Conservation (phyloP, 352 stramenopile genomes). For the Discostella stelligera region DNA sequence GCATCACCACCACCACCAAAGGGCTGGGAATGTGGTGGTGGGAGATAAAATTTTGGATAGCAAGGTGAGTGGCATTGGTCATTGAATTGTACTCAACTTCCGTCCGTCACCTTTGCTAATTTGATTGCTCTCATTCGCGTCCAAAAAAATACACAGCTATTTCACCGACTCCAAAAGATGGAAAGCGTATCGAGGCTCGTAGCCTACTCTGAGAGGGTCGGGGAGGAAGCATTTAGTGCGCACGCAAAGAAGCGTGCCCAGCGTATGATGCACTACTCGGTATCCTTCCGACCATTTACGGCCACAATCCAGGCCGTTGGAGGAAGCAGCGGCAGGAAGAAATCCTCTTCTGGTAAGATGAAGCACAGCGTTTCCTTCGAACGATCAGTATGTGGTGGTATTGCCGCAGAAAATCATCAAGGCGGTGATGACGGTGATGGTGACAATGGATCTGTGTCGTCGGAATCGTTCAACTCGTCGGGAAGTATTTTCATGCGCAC, state of each 20-base stretch:
- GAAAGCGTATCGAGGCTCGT: slow-evolving; percentile 70
- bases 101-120: too few species aligned
- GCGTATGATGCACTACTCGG: slow-evolving; percentile 82
- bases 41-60: slow-evolving; percentile 40
- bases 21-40: slow-evolving; percentile 5
- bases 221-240: slow-evolving; percentile 64
- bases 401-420: not conserved
- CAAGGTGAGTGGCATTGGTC: slow-evolving; percentile 31
- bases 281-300: slow-evolving; percentile 77
- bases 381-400: not conserved
- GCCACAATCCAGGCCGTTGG: slow-evolving; percentile 62
- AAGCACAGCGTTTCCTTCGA: slow-evolving; percentile 41
- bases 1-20: not conserved
- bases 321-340: slow-evolving; percentile 6
- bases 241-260: slow-evolving; percentile 70
- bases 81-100: too few species aligned
- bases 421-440: slow-evolving; percentile 6
- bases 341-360: slow-evolving; percentile 6
- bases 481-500: slow-evolving; percentile 84
- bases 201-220: slow-evolving; percentile 63
- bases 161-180: slow-evolving; percentile 68
- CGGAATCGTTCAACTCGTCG: slow-evolving; percentile 28
- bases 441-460: slow-evolving; percentile 40
- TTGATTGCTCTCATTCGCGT: slow-evolving; percentile 1
- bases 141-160: slow-evolving; percentile 33